Base-by-base conservation (phyloP, 2,329 filamentous ascomycete species). In the Stachybotrys chlorohalonatus region DNA sequence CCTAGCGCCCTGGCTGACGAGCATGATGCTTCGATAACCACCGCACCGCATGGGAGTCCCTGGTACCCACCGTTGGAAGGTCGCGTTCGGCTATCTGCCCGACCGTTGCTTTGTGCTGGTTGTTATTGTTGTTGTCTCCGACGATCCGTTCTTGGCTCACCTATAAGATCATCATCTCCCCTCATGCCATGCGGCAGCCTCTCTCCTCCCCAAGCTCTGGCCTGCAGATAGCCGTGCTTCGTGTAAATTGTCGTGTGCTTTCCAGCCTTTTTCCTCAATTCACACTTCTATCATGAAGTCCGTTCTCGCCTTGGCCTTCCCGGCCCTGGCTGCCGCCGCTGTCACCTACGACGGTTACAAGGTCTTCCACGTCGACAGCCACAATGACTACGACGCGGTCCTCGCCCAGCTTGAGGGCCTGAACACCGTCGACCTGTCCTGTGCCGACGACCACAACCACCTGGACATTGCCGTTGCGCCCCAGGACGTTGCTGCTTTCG, bases 391-490 rank as follows among this genome's bases (percentile, higher is more conserved):
- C 30, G 54, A 60, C 2, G 55, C 54, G 16, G 57, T 63, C 36
- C 57, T 62, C 31, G 56, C 58, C 7, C 57, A 61, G 39, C 58
- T 66, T n/a, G 53, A 56, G 0, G 54, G 56, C 8, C 47, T 64
- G 5, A 57, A 60, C 11, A 59, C 58, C 15, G 58, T 62, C 17
- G 57, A 61, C 2, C 53, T 66, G 31, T 57, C 53, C 52, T 58
- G 60, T 50, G 56, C 58, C 36, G 56, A 56, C n/a, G 31, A 53
- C 16, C 57, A 57, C 2, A 58, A 58, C 13, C 55, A 63, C 11
- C 54, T 64, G 6, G 62, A 66, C 13, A 56, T 66, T 31, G 64
- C 64, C 16, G 49, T 66, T n/a, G 56, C 63, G 5, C 62, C 64
- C 2, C 54, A 60, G 24, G 54, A 57, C 24, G 30, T 65, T 13